These are phyloP conservation scores for Erodium trifolium DNA, from an alignment of 441 rosid species.

Conservation along the genomic window DNA sequence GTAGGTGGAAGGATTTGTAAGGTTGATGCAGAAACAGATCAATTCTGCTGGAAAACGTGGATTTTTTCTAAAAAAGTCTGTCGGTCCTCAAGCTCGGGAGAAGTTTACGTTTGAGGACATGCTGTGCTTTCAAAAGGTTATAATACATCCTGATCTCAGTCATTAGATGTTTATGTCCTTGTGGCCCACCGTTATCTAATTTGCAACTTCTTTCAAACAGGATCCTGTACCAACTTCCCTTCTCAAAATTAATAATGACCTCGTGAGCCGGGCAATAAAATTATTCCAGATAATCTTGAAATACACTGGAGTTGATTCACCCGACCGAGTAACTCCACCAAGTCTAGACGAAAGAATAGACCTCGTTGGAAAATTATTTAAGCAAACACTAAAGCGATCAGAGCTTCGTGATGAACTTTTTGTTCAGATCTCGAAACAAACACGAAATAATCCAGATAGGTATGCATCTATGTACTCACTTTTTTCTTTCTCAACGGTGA, in stretches of 20 bases:
- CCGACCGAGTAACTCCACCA: constrained; percentile 59
- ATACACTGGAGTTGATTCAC: constrained; percentile 89
- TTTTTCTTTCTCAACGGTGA: not conserved
- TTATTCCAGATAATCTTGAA: constrained; percentile 75
- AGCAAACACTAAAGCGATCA: constrained; percentile 78
- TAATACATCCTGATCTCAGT: not conserved
- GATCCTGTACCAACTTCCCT: constrained; percentile 95
- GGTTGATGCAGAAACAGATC: constrained; percentile 93
- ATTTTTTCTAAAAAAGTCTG: constrained; percentile 71
- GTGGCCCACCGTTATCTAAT: constrained; percentile 16
- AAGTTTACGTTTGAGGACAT: constrained; percentile 92
- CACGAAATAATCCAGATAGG: constrained; percentile 91
- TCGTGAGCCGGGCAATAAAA: constrained; percentile 78
- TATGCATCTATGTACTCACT: constrained; percentile 14
- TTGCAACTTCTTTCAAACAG: constrained; percentile 34
- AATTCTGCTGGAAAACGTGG: constrained; percentile 84
- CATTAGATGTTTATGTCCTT: not conserved
- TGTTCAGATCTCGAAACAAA: constrained; percentile 93
- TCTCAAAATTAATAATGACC: constrained; percentile 73
- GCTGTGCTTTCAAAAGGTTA: constrained; percentile 92
- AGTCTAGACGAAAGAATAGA: constrained; percentile 80
- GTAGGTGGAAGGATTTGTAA: constrained; percentile 85
- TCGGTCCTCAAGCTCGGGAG: constrained; percentile 63
- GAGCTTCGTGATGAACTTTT: constrained; percentile 97
- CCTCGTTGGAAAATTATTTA: constrained; percentile 72